phyloP scores from a whole-genome alignment of 805 yeast genomes.

The Starmerella kuoi region DNA sequence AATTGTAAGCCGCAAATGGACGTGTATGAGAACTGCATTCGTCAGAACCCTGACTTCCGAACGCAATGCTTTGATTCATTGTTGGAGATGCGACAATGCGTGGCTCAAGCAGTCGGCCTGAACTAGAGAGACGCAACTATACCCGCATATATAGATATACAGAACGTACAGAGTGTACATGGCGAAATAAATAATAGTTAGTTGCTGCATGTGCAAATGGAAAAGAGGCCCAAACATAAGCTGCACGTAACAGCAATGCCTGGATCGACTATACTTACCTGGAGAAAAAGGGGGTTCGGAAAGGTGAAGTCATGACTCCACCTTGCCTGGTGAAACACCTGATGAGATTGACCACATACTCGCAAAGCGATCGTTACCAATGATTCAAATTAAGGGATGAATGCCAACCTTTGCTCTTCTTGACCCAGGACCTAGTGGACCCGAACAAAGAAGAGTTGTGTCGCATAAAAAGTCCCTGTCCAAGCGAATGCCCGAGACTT shows the following conservation, averaged over 20 bases:
- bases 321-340: background rate
- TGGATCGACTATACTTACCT: background rate
- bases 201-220: background rate
- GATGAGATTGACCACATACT: background rate
- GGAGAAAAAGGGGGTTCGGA: constrained; percentile 1
- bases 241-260: too few relatives aligned
- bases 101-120: constrained; percentile 26
- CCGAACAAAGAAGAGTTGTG: too few relatives aligned
- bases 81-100: constrained; percentile 52
- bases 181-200: background rate
- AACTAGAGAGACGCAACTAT: too few relatives aligned
- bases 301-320: background rate
- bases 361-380: constrained; percentile 1
- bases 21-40: constrained; percentile 55
- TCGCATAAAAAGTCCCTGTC: too few relatives aligned
- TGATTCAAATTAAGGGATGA: background rate
- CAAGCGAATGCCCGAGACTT: constrained; percentile 4
- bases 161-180: background rate
- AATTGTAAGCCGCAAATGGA: constrained; percentile 47
- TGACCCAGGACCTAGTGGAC: too few relatives aligned
- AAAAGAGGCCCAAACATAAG: too few relatives aligned
- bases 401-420: too few relatives aligned
- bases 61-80: constrained; percentile 45
- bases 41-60: constrained; percentile 34
- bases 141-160: background rate